Evolutionary conservation across 208 protist species (phyloP), one percentile per base, ranked within the genome.

Genomic region (Novymonas esmeraldas): DNA sequence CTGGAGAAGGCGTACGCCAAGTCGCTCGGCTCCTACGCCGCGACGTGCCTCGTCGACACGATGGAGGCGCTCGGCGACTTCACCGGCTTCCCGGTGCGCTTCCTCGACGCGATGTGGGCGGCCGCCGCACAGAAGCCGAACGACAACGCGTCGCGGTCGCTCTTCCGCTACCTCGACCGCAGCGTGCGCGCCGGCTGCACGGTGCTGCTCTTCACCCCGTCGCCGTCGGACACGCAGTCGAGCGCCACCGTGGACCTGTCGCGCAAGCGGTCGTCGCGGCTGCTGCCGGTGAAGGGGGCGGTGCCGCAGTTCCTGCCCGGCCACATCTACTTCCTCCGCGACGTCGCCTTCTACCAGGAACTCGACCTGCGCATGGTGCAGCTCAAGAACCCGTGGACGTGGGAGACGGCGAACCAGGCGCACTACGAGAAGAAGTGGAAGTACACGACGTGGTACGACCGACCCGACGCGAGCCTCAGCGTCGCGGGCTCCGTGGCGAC

Each of bases 1-100:
- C 51, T 95, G 46, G 81, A 97, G 70, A 97, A 97, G 79, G 92
- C 90, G 11, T 95, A 94, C 68, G 90, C 90, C 18, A 97, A 97
- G 74, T 41, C 82, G 18, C 73, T 89, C 64, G 90, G 90, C 61
- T 81, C 76, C n/a, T 96, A 96, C 75, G 81, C 84, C 26, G 78
- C 80, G 55, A 91, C 90, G 65, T 69, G 75, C 50, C 41, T 73
- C 34, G 81, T 84, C 6, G 84, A 93, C 48, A 68, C 75, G 6
- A 72, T 85, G 61, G 76, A 82, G 33, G 88, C 84, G 7, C 34
- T 94, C 10, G 60, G 72, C 33, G 84, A 90, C 57, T 70, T 93
- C 39, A 85, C 80, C 31, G 87, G 87, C 5, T 91, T 67, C 62
- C 79, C 79, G n/a, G 76, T 77, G 26, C 62, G 70, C 14, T 77